These are phyloP conservation scores for Polyporus arcularius DNA, from an alignment of 768 basidiomycete genomes.

Conservation along the genomic window DNA sequence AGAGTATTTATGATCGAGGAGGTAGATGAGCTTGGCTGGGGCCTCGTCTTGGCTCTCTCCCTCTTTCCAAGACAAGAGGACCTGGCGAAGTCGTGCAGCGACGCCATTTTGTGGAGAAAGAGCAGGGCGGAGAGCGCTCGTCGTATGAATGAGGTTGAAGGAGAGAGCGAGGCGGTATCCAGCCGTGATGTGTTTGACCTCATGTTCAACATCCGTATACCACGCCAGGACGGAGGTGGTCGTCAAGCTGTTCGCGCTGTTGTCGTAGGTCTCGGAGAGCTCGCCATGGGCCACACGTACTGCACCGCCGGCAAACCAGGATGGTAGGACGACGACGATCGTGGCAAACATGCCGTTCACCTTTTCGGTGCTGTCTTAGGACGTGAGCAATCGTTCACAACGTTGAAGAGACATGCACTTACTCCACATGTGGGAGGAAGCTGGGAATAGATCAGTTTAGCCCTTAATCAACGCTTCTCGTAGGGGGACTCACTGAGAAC, in stretches of 20 bases:
- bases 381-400: not conserved
- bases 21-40: slow-evolving; percentile 31
- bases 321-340: slow-evolving; percentile 48
- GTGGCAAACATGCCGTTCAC: slow-evolving; percentile 54
- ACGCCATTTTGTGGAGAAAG: slow-evolving; percentile 31
- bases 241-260: slow-evolving; percentile 31
- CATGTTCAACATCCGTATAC: slow-evolving; percentile 55
- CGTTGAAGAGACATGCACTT: slow-evolving; percentile 19
- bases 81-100: slow-evolving; percentile 28
- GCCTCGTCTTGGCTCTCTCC: slow-evolving; percentile 23
- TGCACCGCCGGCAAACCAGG: slow-evolving; percentile 46
- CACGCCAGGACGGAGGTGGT: slow-evolving; percentile 46
- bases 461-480: too few species aligned
- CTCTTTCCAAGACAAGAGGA: slow-evolving; percentile 41
- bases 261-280: slow-evolving; percentile 38
- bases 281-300: slow-evolving; percentile 44
- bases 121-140: slow-evolving; percentile 25
- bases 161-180: slow-evolving; percentile 54
- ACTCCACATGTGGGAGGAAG: slow-evolving; percentile 52
- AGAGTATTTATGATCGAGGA: slow-evolving; percentile 40
- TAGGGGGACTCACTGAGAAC: slow-evolving; percentile 51
- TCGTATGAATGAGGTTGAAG: slow-evolving; percentile 49
- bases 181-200: slow-evolving; percentile 48
- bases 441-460: too few species aligned
- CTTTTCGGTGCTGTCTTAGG: slow-evolving; percentile 43